Evolutionary conservation across 306 rosid genomes (phyloP).

Genomic region (Castanopsis chinensis): DNA sequence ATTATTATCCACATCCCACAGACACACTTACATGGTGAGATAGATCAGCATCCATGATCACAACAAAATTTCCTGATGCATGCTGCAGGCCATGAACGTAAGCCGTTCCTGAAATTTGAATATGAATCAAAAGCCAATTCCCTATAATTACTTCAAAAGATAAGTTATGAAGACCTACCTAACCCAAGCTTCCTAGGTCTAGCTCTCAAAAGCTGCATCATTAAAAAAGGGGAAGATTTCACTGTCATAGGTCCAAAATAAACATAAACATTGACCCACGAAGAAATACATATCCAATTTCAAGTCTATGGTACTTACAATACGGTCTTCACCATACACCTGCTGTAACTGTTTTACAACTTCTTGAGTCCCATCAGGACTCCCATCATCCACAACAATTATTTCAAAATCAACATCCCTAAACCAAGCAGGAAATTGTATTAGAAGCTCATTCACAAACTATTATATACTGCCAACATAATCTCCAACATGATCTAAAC

Average conservation of each 20-base stretch:
- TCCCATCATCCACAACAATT: slow-evolving; percentile 90
- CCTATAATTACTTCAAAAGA: neutral
- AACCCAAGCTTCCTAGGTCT: slow-evolving; percentile 91
- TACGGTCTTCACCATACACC: slow-evolving; percentile 82
- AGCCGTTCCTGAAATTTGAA: slow-evolving; percentile 77
- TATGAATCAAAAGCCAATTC: slow-evolving; percentile 25
- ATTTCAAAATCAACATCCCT: slow-evolving; percentile 90
- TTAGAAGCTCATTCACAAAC: neutral
- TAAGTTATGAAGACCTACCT: slow-evolving; percentile 44
- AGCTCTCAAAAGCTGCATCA: slow-evolving; percentile 73
- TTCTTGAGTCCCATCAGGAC: slow-evolving; percentile 98
- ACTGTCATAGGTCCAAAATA: neutral
- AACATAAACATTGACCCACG: neutral
- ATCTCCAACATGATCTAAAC: neutral
- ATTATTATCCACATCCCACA: slow-evolving; percentile 1
- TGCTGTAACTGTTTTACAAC: slow-evolving; percentile 76
- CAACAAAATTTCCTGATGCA: slow-evolving; percentile 92
- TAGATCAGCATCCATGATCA: slow-evolving; percentile 95
- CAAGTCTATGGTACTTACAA: slow-evolving; percentile 49
- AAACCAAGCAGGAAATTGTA: slow-evolving; percentile 8
- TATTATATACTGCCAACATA: neutral
- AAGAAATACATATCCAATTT: slow-evolving; percentile 5
- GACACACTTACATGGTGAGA: slow-evolving; percentile 77
- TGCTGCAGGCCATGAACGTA: slow-evolving; percentile 90
- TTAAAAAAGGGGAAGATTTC: neutral